These are phyloP conservation scores for Stachybotrys echinatus DNA, from an alignment of 2,329 filamentous ascomycete genomes.

Conservation along the genomic window DNA sequence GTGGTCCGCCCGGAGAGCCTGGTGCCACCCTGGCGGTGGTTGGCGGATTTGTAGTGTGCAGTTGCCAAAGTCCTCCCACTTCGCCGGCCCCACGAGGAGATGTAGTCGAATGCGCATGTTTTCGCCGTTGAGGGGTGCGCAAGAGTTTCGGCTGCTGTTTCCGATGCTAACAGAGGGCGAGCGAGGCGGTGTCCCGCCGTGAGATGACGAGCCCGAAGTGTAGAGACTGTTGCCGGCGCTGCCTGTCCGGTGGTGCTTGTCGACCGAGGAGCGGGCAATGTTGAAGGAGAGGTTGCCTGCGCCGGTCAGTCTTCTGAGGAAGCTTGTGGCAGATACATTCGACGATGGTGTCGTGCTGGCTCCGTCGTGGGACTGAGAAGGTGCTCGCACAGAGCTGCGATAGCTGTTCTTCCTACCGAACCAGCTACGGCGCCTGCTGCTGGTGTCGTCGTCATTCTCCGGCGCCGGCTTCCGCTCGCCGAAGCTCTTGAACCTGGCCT, in stretches of 20 bases:
- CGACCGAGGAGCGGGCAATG: slow-evolving; percentile 72
- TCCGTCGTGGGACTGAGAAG: slow-evolving; percentile 65
- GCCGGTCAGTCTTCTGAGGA: slow-evolving; percentile 72
- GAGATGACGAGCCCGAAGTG: slow-evolving; percentile 51
- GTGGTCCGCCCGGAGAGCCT: slow-evolving; percentile 54
- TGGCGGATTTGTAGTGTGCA: slow-evolving; percentile 78
- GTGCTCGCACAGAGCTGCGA: slow-evolving; percentile 56
- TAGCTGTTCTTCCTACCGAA: slow-evolving; percentile 62
- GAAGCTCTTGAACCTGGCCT: slow-evolving; percentile 67
- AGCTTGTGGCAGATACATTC: slow-evolving; percentile 66
- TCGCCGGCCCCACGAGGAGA: slow-evolving; percentile 65
- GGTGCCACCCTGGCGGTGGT: slow-evolving; percentile 58
- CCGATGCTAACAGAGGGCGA: slow-evolving; percentile 54
- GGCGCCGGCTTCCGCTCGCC: slow-evolving; percentile 49
- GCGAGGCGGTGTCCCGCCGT: slow-evolving; percentile 42
- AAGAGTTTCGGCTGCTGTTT: slow-evolving; percentile 44
- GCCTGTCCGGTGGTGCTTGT: slow-evolving; percentile 45
- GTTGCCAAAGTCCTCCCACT: slow-evolving; percentile 89
- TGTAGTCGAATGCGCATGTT: slow-evolving; percentile 87
- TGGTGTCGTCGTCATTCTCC: slow-evolving; percentile 42
- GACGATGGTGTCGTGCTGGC: slow-evolving; percentile 59
- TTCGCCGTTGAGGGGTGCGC: slow-evolving; percentile 55
- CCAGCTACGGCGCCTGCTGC: slow-evolving; percentile 47
- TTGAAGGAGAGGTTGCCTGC: slow-evolving; percentile 71
- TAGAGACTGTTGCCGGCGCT: slow-evolving; percentile 56